Base-by-base conservation (phyloP, 805 yeast genomes). In the Kodamaea fukazawae region DNA sequence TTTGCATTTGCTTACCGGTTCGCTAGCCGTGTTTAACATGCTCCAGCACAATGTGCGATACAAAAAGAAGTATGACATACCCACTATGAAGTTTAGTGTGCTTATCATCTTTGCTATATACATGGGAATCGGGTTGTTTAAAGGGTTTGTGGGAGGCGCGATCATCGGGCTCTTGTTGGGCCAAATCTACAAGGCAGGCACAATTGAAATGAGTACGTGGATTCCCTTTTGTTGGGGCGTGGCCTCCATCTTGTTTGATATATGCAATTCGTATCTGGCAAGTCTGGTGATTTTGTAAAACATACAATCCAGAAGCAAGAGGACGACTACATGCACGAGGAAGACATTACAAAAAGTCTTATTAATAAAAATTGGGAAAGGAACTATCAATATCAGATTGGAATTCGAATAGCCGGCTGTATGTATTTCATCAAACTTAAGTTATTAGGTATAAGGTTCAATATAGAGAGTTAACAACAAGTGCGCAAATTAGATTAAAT, bases 201-300 rank as follows among this genome's bases (percentile, higher is more conserved):
- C 83, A 16, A 79, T 91, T 51, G 76, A 84, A 15, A 86, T 93
- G 95, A 83, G 95, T 9, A 86, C 97, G 0, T 91, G 99, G 99
- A 79, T 91, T 6, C 98, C 99, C 0, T 73, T 91, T 48, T 75
- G 84, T 40, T 86, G 90, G 79, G 95, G 81, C 0, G 60, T 84
- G 2, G 75, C 84, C 4, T 81, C 79, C 49, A 71, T 86, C 4
- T 55, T 88, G 31, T 85, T 76, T 58, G 78, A 84, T 54, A 71
- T 87, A 26, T 68, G 83, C 25, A 74, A 81, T 7, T 74, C 86
- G 4, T 87, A 84, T 56, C 78, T 85, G 42, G 71, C 79, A 44
- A 75, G 58, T 71, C 36, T 76, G 57, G 53, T 40, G 8, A 23
- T 37, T n/a, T 17, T 42, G 32, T 42, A 33, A 18, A 13, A 12